A percentile compares a stretch with the other conserved stretches of the same genome.
Evolutionary conservation across 768 basidiomycete species (phyloP).

Genomic region (Phaeotremella skinneri): DNA sequence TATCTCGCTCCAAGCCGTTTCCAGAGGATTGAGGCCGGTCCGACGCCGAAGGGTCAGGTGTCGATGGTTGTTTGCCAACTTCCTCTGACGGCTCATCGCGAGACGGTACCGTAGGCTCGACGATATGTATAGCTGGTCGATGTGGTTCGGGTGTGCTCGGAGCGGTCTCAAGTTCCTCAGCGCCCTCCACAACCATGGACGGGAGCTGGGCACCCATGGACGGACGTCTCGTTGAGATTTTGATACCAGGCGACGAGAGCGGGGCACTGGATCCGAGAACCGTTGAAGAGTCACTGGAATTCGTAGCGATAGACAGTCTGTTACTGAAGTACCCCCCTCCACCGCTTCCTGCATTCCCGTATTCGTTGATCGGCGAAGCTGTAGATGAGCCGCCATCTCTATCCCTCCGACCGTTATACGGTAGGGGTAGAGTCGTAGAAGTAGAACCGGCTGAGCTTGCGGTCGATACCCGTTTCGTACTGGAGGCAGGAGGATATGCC

Average conservation of each 20-base stretch:
- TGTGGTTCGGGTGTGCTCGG: neutral
- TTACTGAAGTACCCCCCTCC: slow-evolving; percentile 5
- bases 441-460: slow-evolving; percentile 13
- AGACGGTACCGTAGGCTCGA: neutral
- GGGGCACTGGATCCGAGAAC: slow-evolving; percentile 12
- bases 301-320: slow-evolving; percentile 23
- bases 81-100: neutral
- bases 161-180: slow-evolving; percentile 24
- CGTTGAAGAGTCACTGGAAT: slow-evolving; percentile 19
- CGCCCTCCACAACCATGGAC: slow-evolving; percentile 36
- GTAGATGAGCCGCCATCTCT: neutral
- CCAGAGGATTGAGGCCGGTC: neutral
- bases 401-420: neutral
- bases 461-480: slow-evolving; percentile 17
- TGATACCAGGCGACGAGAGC: slow-evolving; percentile 18
- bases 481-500: neutral
- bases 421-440: neutral
- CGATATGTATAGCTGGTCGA: neutral
- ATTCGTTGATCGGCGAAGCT: no score
- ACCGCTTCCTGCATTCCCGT: neutral
- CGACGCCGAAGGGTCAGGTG: neutral
- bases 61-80: no score
- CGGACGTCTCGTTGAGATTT: slow-evolving; percentile 23
- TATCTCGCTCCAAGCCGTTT: neutral
- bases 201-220: slow-evolving; percentile 35